Percentiles rank a stretch among this genome's conserved stretches.
Conservation (phyloP, 257 asterid genomes). For the Jacaranda copaia region DNA sequence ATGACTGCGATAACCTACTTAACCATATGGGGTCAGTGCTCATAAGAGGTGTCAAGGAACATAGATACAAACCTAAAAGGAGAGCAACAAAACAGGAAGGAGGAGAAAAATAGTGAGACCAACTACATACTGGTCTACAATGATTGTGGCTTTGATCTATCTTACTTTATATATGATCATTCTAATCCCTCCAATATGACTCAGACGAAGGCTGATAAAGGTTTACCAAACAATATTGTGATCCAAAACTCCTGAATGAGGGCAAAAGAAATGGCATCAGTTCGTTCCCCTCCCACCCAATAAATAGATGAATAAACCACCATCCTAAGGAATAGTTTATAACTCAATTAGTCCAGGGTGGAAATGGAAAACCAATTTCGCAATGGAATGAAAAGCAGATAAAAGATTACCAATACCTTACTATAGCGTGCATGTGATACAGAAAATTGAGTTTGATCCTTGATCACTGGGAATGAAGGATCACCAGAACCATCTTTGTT, state of each 20-base stretch:
- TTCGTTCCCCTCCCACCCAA: not conserved
- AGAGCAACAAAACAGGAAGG: not conserved
- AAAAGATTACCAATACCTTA: slow-evolving; percentile 61
- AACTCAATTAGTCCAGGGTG: slow-evolving; percentile 8
- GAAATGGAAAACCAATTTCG: slow-evolving; percentile 14
- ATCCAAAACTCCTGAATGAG: not conserved
- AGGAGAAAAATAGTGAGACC: not conserved
- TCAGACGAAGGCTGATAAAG: not conserved
- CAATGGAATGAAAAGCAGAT: not conserved
- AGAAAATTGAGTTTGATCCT: slow-evolving; percentile 94
- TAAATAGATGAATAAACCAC: slow-evolving; percentile 28
- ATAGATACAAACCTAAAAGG: slow-evolving; percentile 9
- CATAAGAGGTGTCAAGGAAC: not conserved
- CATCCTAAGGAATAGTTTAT: slow-evolving; percentile 8
- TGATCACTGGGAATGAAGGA: slow-evolving; percentile 92
- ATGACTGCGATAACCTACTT: not conserved
- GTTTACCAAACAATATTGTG: not conserved
- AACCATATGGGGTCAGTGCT: not conserved
- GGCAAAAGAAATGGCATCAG: not conserved
- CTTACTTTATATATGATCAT: not conserved
- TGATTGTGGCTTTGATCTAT: not conserved
- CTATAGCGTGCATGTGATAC: slow-evolving; percentile 96
- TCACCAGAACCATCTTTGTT: slow-evolving; percentile 93
- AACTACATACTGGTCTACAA: slow-evolving; percentile 2
- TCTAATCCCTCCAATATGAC: not conserved